These are phyloP conservation scores for Candida pseudoglaebosa DNA, from an alignment of 805 yeast species.

Conservation along the genomic window DNA sequence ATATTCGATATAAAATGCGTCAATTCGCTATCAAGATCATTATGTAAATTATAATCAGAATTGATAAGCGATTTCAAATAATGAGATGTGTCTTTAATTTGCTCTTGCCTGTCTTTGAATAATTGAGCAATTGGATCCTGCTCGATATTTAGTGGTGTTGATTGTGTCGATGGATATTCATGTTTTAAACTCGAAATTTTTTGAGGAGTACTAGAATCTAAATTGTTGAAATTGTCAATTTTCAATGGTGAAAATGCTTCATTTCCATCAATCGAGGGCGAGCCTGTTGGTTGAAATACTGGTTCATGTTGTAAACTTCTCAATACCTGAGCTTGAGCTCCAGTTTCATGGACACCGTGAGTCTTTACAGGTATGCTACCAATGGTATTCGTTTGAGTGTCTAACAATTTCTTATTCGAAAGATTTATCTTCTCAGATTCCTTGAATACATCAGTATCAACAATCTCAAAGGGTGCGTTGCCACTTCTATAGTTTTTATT, in stretches of 20 bases:
- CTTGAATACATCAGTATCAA: background rate
- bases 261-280: background rate
- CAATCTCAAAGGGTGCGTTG: background rate
- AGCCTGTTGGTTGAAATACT: background rate
- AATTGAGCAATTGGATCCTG: background rate
- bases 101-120: slow-evolving; percentile 11
- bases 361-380: no score
- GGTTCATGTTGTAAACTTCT: background rate
- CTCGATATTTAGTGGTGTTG: background rate
- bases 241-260: slow-evolving; percentile 2
- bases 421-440: no score
- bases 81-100: slow-evolving; percentile 33
- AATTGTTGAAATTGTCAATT: background rate
- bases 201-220: slow-evolving; percentile 9
- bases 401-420: no score
- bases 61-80: slow-evolving; percentile 30
- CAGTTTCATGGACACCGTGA: no score
- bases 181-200: no score
- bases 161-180: no score
- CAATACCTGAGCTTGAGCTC: no score
- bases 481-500: no score
- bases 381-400: no score
- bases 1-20: slow-evolving; percentile 61
- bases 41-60: slow-evolving; percentile 42
- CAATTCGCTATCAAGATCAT: slow-evolving; percentile 64